Percentiles rank a stretch among this genome's conserved stretches.
Conservation (phyloP, 148 eudicot genomes). For the Cornus suecica region DNA sequence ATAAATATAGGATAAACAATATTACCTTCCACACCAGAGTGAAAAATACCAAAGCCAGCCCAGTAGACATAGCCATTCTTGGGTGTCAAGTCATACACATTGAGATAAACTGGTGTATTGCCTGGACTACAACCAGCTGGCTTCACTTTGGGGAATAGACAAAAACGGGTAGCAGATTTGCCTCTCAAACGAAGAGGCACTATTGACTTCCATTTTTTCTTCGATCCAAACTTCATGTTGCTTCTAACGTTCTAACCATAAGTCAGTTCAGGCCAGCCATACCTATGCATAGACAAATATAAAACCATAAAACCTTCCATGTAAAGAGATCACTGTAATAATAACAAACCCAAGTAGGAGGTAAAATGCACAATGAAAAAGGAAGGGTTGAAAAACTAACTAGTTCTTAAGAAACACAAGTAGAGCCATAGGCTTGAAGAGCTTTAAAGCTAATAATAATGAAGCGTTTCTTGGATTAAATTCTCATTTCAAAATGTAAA, state of each 20-base stretch:
- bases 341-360: neutral
- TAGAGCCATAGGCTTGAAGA: too few species aligned
- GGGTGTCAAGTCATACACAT: slow-evolving; percentile 88
- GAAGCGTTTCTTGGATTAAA: too few species aligned
- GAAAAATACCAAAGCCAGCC: slow-evolving; percentile 95
- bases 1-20: neutral
- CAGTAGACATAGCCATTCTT: slow-evolving; percentile 88
- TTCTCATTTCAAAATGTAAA: too few species aligned
- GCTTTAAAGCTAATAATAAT: too few species aligned
- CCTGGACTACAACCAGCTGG: slow-evolving; percentile 48
- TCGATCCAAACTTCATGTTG: slow-evolving; percentile 52
- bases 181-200: slow-evolving; percentile 52
- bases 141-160: slow-evolving; percentile 57
- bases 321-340: neutral
- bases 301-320: neutral
- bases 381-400: neutral
- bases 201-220: slow-evolving; percentile 65
- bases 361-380: neutral
- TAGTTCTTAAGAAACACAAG: too few species aligned
- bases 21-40: slow-evolving; percentile 98
- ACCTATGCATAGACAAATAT: slow-evolving; percentile 27
- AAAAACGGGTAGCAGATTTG: slow-evolving; percentile 59
- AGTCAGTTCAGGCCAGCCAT: slow-evolving; percentile 23
- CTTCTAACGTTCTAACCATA: slow-evolving; percentile 9
- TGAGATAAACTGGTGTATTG: slow-evolving; percentile 67